Conservation (phyloP, 2,329 filamentous ascomycete species). For the Aspergillus sp. region DNA sequence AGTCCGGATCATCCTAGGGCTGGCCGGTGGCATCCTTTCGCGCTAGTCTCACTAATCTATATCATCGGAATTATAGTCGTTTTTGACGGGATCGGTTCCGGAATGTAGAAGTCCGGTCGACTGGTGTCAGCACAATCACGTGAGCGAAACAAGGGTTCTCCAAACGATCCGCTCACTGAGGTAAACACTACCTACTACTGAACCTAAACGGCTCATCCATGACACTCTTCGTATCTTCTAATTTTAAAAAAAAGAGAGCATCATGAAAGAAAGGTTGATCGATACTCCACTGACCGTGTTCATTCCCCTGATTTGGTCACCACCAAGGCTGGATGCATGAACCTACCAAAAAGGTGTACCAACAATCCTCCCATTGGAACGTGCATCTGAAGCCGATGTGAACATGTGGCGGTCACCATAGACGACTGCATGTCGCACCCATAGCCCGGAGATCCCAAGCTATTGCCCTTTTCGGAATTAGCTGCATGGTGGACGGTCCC, state of each 20-base stretch:
- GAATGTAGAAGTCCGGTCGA: not conserved
- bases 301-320: not conserved
- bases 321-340: not conserved
- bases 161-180: too few species aligned
- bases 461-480: too few species aligned
- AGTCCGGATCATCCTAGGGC: too few species aligned
- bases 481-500: too few species aligned
- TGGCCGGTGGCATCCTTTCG: too few species aligned
- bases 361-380: not conserved
- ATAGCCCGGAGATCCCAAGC: too few species aligned
- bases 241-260: too few species aligned
- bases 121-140: not conserved
- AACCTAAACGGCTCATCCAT: too few species aligned
- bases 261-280: too few species aligned
- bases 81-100: not conserved
- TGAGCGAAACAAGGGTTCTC: not conserved
- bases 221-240: too few species aligned
- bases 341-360: not conserved
- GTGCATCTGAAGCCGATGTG: not conserved
- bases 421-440: not conserved
- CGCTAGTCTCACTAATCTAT: not conserved
- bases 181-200: too few species aligned
- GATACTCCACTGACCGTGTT: not conserved
- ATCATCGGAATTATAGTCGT: not conserved
- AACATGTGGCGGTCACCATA: not conserved